Evolutionary conservation across 345 rosid species (phyloP).

Genomic region (Sisymbrium altissimum): DNA sequence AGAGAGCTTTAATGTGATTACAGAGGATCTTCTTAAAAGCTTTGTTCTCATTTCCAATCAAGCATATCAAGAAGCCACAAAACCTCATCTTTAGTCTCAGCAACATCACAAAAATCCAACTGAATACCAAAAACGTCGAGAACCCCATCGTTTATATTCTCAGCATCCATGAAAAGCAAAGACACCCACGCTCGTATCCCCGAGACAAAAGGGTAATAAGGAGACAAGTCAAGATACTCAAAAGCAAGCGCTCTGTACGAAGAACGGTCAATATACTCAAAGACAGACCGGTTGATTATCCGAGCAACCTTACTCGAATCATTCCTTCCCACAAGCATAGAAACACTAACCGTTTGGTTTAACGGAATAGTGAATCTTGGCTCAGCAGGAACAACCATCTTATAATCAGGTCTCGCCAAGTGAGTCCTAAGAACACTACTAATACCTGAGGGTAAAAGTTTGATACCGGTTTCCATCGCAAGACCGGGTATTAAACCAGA

Average conservation of each 20-base stretch:
- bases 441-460: conserved; percentile 44
- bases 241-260: conserved; percentile 72
- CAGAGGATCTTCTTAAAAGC: background rate
- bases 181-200: conserved; percentile 88
- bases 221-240: conserved; percentile 79
- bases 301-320: conserved; percentile 72
- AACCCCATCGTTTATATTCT: conserved; percentile 48
- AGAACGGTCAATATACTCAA: conserved; percentile 71
- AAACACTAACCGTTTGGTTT: conserved; percentile 56
- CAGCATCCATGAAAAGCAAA: conserved; percentile 67
- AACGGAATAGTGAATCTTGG: conserved; percentile 60
- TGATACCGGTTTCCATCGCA: conserved; percentile 55
- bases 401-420: conserved; percentile 53
- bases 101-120: conserved; percentile 81
- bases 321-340: conserved; percentile 70
- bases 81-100: conserved; percentile 78
- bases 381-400: conserved; percentile 75
- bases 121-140: conserved; percentile 81
- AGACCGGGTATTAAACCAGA: conserved; percentile 77
- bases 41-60: conserved; percentile 73
- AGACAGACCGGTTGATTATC: conserved; percentile 56
- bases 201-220: conserved; percentile 69
- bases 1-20: background rate
- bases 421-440: conserved; percentile 46
- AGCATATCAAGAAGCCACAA: conserved; percentile 92